A percentile compares a stretch with the other conserved stretches of the same genome.
These are phyloP conservation scores for Diospyros kaki DNA, from an alignment of 148 eudicot genomes.

Conservation along the genomic window DNA sequence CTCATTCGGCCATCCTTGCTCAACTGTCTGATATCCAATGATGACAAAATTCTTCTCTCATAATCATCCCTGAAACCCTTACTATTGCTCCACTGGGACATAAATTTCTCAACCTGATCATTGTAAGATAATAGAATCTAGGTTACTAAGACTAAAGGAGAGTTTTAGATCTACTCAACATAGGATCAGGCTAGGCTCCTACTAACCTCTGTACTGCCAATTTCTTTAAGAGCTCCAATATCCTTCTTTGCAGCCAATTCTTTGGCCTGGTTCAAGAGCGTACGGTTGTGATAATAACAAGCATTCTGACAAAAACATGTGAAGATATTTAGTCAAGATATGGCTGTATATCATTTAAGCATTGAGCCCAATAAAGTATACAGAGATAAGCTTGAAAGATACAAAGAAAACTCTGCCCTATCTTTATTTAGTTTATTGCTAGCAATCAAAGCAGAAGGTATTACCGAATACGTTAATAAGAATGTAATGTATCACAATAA, in stretches of 20 bases:
- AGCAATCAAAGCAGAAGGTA: too few relatives aligned
- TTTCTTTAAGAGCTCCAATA: slow-evolving; percentile 41
- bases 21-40: slow-evolving; percentile 67
- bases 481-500: too few relatives aligned
- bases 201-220: slow-evolving; percentile 37
- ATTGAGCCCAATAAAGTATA: too few relatives aligned
- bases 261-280: slow-evolving; percentile 27
- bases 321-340: not conserved
- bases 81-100: slow-evolving; percentile 58
- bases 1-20: slow-evolving; percentile 78
- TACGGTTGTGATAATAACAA: slow-evolving; percentile 28
- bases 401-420: too few relatives aligned
- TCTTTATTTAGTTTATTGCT: too few relatives aligned
- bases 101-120: slow-evolving; percentile 60
- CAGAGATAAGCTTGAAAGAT: too few relatives aligned
- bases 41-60: slow-evolving; percentile 61
- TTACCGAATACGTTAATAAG: too few relatives aligned
- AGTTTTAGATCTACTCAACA: not conserved
- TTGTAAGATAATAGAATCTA: not conserved
- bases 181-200: not conserved
- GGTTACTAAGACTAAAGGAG: too few relatives aligned
- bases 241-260: slow-evolving; percentile 51
- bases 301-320: slow-evolving; percentile 31
- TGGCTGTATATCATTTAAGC: too few relatives aligned
- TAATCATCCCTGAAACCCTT: slow-evolving; percentile 75